Conservation (phyloP, 352 stramenopile species). For the Globisporangium heterothallicum region DNA sequence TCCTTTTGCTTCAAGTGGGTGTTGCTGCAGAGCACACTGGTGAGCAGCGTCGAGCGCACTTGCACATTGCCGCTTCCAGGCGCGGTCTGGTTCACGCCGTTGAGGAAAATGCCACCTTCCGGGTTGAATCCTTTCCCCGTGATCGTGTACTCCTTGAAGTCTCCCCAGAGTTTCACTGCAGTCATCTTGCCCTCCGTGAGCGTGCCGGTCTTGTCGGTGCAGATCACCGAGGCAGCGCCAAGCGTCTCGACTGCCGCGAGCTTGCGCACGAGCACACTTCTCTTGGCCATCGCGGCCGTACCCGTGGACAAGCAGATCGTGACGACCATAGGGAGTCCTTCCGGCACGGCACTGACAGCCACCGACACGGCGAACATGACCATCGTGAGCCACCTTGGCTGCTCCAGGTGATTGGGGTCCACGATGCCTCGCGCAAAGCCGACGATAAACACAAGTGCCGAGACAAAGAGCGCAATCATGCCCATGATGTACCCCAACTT, state of each 20-base stretch:
- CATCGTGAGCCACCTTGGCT: constrained; percentile 88
- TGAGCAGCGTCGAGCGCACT: constrained; percentile 52
- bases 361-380: constrained; percentile 93
- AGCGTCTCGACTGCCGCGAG: constrained; percentile 81
- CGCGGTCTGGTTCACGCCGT: constrained; percentile 33
- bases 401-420: constrained; percentile 59
- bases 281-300: constrained; percentile 68
- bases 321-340: constrained; percentile 78
- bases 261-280: constrained; percentile 83
- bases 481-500: constrained; percentile 91
- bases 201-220: constrained; percentile 94
- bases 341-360: constrained; percentile 64
- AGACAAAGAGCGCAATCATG: constrained; percentile 76
- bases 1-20: constrained; percentile 63
- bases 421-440: constrained; percentile 55
- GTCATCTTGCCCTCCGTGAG: constrained; percentile 89
- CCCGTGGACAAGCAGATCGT: constrained; percentile 74
- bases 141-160: constrained; percentile 64
- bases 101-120: constrained; percentile 43
- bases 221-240: constrained; percentile 90
- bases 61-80: constrained; percentile 40
- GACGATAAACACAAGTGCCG: constrained; percentile 88
- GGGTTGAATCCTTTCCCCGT: constrained; percentile 60
- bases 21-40: constrained; percentile 71
- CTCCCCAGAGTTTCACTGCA: constrained; percentile 68